Conservation (phyloP, 1,284 basidiomycete species). For the Puccinia polysora region DNA sequence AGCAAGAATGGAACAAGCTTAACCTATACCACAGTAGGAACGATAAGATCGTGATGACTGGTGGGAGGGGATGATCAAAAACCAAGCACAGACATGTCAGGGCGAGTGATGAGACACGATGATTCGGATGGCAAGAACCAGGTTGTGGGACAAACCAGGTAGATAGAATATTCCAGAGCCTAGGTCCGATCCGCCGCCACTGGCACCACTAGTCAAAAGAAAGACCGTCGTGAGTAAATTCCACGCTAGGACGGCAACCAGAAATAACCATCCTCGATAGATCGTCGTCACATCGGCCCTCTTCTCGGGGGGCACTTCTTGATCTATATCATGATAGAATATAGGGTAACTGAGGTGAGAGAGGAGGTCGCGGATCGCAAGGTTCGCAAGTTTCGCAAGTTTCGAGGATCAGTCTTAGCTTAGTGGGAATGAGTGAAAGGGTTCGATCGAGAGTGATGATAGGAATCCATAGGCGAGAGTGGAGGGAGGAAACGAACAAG, state of each 20-base stretch:
- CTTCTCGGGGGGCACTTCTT: conserved; percentile 76
- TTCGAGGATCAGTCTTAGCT: conserved; percentile 81
- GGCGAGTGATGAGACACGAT: too few species aligned
- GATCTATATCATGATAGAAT: conserved; percentile 37
- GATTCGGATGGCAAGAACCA: too few species aligned
- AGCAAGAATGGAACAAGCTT: neutral
- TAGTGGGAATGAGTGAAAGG: conserved; percentile 82
- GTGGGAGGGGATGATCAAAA: conserved; percentile 65
- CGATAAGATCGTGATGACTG: conserved; percentile 72
- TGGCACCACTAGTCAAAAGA: conserved; percentile 69
- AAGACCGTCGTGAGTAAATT: conserved; percentile 90
- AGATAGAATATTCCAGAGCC: conserved; percentile 60
- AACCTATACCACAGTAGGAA: conserved; percentile 78
- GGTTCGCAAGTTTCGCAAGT: conserved; percentile 48
- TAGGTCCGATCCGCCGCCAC: conserved; percentile 73
- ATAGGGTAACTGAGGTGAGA: conserved; percentile 19
- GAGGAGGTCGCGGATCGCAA: neutral
- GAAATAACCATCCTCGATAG: conserved; percentile 55
- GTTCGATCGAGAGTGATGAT: neutral
- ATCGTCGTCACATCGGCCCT: conserved; percentile 69
- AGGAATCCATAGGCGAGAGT: neutral
- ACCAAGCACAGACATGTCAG: too few species aligned
- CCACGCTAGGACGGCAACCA: conserved; percentile 67
- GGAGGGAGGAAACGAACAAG: conserved; percentile 58
- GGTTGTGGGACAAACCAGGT: conserved; percentile 14